These are phyloP conservation scores for Marasmius oreades DNA, from an alignment of 1,284 basidiomycete genomes.

Conservation along the genomic window DNA sequence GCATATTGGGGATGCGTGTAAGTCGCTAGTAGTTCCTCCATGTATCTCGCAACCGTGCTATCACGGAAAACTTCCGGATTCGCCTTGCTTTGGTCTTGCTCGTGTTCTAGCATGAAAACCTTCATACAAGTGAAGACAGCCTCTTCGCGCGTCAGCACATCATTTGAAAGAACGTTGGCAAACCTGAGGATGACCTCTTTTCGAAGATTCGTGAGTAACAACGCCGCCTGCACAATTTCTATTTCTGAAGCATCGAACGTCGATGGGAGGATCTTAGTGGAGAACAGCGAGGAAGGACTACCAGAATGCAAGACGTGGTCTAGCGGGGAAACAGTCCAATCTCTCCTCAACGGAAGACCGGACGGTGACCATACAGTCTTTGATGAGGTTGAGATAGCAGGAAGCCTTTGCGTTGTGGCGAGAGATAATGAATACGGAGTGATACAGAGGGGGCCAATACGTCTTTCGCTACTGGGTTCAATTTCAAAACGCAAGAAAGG, in stretches of 20 bases:
- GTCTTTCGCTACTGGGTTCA: conserved; percentile 26
- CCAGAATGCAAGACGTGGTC: conserved; percentile 83
- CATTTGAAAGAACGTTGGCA: conserved; percentile 33
- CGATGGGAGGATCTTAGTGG: conserved; percentile 44
- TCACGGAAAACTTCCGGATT: conserved; percentile 73
- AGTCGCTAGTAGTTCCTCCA: conserved; percentile 58
- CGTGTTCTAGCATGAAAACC: conserved; percentile 93
- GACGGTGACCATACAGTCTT: conserved; percentile 7
- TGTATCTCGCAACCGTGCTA: conserved; percentile 48
- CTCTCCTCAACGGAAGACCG: conserved; percentile 64
- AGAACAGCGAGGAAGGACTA: conserved; percentile 67
- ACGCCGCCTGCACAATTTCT: conserved; percentile 69
- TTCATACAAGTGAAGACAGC: conserved; percentile 82
- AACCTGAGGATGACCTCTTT: conserved; percentile 40
- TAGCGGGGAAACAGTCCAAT: conserved; percentile 76
- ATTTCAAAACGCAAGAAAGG: conserved; percentile 50
- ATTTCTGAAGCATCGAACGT: conserved; percentile 82
- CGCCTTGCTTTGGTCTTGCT: conserved; percentile 48
- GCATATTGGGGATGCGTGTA: conserved; percentile 36
- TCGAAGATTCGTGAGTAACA: conserved; percentile 52
- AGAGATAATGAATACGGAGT: conserved; percentile 51
- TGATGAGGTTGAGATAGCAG: conserved; percentile 22
- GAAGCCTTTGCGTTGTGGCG: conserved; percentile 53
- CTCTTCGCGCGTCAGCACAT: conserved; percentile 50
- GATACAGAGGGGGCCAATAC: conserved; percentile 43